A percentile compares a stretch with the other conserved stretches of the same genome.
These are phyloP conservation scores for Jasminum sambac DNA, from an alignment of 257 asterid genomes.

Conservation along the genomic window DNA sequence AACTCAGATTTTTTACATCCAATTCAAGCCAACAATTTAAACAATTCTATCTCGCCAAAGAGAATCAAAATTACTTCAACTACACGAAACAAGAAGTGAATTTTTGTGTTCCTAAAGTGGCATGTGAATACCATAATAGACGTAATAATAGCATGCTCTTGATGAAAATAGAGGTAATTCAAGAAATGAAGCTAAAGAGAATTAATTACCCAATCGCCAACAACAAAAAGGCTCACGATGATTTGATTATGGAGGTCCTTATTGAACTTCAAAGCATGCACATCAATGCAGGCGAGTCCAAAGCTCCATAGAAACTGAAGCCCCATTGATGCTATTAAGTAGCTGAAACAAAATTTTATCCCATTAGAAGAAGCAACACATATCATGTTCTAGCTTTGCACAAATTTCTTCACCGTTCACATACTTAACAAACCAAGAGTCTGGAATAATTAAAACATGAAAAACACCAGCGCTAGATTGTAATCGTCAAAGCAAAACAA, in stretches of 20 bases:
- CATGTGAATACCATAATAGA: background rate
- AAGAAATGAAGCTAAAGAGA: conserved; percentile 7
- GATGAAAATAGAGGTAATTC: background rate
- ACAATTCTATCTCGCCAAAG: background rate
- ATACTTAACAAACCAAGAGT: background rate
- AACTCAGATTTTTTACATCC: background rate
- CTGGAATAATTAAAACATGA: background rate
- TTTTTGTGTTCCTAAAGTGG: background rate
- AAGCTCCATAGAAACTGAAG: conserved; percentile 92
- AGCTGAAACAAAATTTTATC: conserved; percentile 50
- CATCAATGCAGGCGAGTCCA: conserved; percentile 78
- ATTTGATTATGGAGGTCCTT: conserved; percentile 68
- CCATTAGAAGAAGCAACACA: conserved; percentile 19
- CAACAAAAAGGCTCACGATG: conserved; percentile 69
- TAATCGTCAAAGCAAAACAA: background rate
- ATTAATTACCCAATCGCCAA: conserved; percentile 87
- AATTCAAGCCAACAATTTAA: background rate
- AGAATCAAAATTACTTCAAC: background rate
- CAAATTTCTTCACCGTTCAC: background rate
- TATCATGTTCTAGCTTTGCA: background rate
- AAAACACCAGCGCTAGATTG: background rate
- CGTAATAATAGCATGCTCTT: background rate
- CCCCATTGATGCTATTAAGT: conserved; percentile 94
- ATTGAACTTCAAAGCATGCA: conserved; percentile 81
- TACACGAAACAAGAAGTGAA: background rate